These are phyloP conservation scores for Phoma sp. DNA, from an alignment of 2,329 filamentous ascomycete genomes.

Conservation along the genomic window DNA sequence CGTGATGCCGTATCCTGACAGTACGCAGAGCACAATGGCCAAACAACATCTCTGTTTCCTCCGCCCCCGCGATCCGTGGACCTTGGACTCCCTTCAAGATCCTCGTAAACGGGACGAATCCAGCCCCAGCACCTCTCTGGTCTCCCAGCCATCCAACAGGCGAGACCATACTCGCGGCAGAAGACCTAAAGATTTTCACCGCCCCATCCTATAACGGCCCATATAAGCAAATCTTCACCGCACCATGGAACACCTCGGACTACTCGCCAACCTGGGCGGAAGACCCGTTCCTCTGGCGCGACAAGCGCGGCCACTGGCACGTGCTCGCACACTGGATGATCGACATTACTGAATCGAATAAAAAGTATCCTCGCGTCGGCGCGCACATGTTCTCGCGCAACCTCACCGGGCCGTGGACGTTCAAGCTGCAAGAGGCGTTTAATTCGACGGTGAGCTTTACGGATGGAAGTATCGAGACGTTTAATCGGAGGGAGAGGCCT, in stretches of 20 bases:
- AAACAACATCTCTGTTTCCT: slow-evolving; percentile 30
- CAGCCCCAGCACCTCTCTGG: slow-evolving; percentile 52
- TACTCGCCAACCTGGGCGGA: slow-evolving; percentile 34
- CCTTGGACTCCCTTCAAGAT: slow-evolving; percentile 24
- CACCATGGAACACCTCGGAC: slow-evolving; percentile 31
- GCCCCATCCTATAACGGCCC: slow-evolving; percentile 35
- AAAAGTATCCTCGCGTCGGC: slow-evolving; percentile 44
- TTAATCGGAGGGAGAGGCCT: slow-evolving; percentile 57
- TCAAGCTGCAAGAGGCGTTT: slow-evolving; percentile 39
- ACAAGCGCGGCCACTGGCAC: slow-evolving; percentile 48
- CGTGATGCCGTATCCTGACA: background rate
- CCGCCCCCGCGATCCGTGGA: slow-evolving; percentile 18
- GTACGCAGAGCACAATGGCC: slow-evolving; percentile 17
- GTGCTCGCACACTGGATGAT: slow-evolving; percentile 47
- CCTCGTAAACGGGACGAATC: slow-evolving; percentile 51
- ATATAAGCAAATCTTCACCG: slow-evolving; percentile 31
- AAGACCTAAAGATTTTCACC: slow-evolving; percentile 49
- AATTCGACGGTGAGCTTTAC: slow-evolving; percentile 46
- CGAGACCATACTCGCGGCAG: slow-evolving; percentile 45
- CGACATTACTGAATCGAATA: slow-evolving; percentile 32
- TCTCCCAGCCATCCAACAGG: slow-evolving; percentile 30
- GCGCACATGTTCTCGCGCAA: slow-evolving; percentile 43
- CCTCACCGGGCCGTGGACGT: slow-evolving; percentile 42
- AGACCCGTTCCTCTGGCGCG: slow-evolving; percentile 48
- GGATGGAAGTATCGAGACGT: slow-evolving; percentile 51